Percentiles rank a stretch among this genome's conserved stretches.
Conservation (phyloP, 106 monocot species). For the Apostasia ramifera region DNA sequence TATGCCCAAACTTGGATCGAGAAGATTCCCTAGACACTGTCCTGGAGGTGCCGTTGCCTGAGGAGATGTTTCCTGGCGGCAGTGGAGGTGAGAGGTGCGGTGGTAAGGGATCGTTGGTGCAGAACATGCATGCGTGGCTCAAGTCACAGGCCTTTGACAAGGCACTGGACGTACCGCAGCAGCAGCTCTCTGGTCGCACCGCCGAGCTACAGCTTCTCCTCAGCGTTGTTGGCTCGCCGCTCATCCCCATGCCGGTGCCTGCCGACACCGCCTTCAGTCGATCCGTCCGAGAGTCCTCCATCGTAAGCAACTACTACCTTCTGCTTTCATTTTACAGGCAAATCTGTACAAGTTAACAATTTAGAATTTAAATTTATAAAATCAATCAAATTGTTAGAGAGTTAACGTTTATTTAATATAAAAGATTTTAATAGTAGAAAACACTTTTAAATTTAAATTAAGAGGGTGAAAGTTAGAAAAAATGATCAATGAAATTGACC, state of each 20-base stretch:
- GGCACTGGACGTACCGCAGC: conserved; percentile 10
- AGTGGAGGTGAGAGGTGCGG: conserved; percentile 6
- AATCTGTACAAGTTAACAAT: not conserved
- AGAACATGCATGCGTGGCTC: conserved; percentile 60
- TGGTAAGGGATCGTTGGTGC: conserved; percentile 4
- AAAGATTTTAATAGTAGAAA: no score
- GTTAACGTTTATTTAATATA: no score
- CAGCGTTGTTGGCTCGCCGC: conserved; percentile 79
- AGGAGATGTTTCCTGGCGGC: conserved; percentile 59
- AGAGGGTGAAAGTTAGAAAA: no score
- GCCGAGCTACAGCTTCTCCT: conserved; percentile 81
- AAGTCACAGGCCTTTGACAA: conserved; percentile 42
- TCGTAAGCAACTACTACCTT: conserved; percentile 26
- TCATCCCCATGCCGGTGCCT: conserved; percentile 72
- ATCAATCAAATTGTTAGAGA: no score
- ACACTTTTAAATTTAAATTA: no score
- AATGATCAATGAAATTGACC: no score
- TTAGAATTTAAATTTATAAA: no score
- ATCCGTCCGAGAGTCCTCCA: conserved; percentile 74
- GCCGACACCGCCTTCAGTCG: conserved; percentile 49
- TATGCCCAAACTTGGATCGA: conserved; percentile 70
- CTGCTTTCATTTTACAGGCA: not conserved
- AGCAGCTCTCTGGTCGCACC: conserved; percentile 25
- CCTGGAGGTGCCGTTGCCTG: conserved; percentile 86
- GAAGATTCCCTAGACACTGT: conserved; percentile 84